Evolutionary conservation across 352 stramenopile genomes (phyloP).

Genomic region (Globisporangium middletonii): DNA sequence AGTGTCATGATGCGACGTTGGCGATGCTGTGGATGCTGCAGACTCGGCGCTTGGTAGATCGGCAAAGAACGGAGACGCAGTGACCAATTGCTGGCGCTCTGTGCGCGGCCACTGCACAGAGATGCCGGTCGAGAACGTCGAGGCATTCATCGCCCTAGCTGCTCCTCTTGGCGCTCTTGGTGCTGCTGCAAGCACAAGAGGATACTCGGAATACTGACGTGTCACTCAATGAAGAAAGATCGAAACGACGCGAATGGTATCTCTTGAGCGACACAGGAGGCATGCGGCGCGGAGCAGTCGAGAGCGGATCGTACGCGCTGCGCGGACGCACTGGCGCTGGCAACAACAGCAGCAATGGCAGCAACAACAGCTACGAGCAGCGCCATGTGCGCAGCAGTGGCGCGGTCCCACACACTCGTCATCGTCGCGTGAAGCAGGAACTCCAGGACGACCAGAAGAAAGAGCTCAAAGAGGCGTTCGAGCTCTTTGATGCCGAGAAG

Average conservation of each 20-base stretch:
- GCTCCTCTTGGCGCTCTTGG: not conserved
- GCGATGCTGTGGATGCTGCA: not conserved
- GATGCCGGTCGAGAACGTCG: constrained; percentile 48
- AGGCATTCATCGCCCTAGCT: constrained; percentile 37
- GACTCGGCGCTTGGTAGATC: not conserved
- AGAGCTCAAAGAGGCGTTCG: constrained; percentile 91
- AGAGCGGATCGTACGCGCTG: constrained; percentile 1
- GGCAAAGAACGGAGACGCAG: constrained; percentile 2
- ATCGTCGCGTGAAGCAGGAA: constrained; percentile 58
- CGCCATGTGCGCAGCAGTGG: not conserved
- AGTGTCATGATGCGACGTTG: not conserved
- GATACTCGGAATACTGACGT: constrained; percentile 6
- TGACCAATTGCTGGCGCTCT: not conserved
- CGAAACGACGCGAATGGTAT: not conserved
- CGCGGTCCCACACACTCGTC: constrained; percentile 9
- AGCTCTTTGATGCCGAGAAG: constrained; percentile 92
- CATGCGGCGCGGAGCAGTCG: constrained; percentile 7
- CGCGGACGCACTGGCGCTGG: not conserved
- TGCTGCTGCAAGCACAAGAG: too few relatives aligned
- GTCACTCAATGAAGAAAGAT: constrained; percentile 4
- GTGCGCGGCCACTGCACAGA: constrained; percentile 36
- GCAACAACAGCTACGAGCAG: constrained; percentile 1
- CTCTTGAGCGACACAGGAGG: not conserved
- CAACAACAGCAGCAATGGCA: not conserved
- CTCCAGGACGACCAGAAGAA: constrained; percentile 81